Evolutionary conservation across 2,329 filamentous ascomycete species (phyloP).

Genomic region (Torrubiellomyces zombiae): DNA sequence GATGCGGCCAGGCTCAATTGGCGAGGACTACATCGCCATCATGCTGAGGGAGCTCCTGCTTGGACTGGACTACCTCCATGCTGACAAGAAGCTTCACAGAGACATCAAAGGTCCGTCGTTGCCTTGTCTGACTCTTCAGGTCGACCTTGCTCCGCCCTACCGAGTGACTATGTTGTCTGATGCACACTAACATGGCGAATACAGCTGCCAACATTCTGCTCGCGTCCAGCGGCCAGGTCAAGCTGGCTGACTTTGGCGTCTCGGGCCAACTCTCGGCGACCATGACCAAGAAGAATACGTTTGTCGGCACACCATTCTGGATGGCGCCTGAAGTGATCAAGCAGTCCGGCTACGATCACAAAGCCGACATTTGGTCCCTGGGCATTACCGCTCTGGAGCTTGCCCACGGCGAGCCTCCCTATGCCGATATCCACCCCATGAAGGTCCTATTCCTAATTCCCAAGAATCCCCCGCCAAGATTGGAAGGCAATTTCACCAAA

Average conservation of each 20-base stretch:
- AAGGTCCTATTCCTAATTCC: constrained; percentile 94
- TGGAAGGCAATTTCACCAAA: constrained; percentile 69
- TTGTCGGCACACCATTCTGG: constrained; percentile 97
- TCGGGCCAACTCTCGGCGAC: constrained; percentile 91
- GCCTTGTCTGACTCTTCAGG: too few species aligned
- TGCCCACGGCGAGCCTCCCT: constrained; percentile 82
- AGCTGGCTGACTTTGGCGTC: constrained; percentile 92
- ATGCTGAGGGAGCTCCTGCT: constrained; percentile 80
- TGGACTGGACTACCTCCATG: constrained; percentile 83
- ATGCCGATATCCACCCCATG: constrained; percentile 96
- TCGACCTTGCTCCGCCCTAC: too few species aligned
- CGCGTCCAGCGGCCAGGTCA: constrained; percentile 82
- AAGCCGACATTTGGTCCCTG: constrained; percentile 94
- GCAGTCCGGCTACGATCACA: constrained; percentile 94
- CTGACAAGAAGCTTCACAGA: constrained; percentile 87
- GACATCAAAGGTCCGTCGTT: constrained; percentile 85
- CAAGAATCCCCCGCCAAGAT: constrained; percentile 72
- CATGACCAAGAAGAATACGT: constrained; percentile 99
- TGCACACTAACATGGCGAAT: constrained; percentile 2
- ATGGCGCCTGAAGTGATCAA: constrained; percentile 99
- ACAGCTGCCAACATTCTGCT: constrained; percentile 84
- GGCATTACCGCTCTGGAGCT: constrained; percentile 89
- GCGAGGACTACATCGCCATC: constrained; percentile 93
- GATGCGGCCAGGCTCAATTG: constrained; percentile 82
- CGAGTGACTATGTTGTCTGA: neutral